Evolutionary conservation across 2,329 filamentous ascomycete species (phyloP), one percentile per base, ranked within the genome.

Genomic region (Westerdykella ornata): DNA sequence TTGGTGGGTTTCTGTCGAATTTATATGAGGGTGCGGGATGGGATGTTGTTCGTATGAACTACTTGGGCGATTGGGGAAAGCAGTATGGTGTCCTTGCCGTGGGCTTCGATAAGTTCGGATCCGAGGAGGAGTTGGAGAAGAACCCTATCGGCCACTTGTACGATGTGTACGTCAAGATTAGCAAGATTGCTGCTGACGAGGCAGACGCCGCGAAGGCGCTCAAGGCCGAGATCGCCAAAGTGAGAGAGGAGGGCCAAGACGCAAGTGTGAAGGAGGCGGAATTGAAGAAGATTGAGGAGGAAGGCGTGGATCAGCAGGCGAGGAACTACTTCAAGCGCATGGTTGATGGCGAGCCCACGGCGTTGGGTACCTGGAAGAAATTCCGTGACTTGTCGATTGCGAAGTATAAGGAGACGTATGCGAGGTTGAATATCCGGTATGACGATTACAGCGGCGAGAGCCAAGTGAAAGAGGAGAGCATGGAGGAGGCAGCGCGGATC

Each of bases 91-190:
- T 88, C 7, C 67, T 88, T 32, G 84, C 84, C 4, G 72, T 89
- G 41, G 85, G 82, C 0, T 92, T 83, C 62, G 75, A 85, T 59
- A 79, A 78, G 55, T 89, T 84, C 60, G 86, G 86, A 20, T 78
- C 76, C 45, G 85, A 90, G 64, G 80, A 83, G 52, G 77, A 80
- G 44, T 73, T 92, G 11, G 65, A 77, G 48, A 73, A 74, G 36
- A 85, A 90, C 56, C 85, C 86, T 11, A 88, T 90, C 59, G 84
- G 85, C 63, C 86, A 92, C 62, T 71, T 92, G 8, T 89, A 83
- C 64, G 79, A 88, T 56, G 81, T 92, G 38, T 92, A 90, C 56
- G 85, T 89, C 48, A 77, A 80, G 63, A 87, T 90, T 64, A 80
- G 80, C 52, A 72, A 72, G 29, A 72, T 82, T 3, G 75, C 82